Conservation (phyloP, 345 rosid genomes). For the Schrenkiella parvula region DNA sequence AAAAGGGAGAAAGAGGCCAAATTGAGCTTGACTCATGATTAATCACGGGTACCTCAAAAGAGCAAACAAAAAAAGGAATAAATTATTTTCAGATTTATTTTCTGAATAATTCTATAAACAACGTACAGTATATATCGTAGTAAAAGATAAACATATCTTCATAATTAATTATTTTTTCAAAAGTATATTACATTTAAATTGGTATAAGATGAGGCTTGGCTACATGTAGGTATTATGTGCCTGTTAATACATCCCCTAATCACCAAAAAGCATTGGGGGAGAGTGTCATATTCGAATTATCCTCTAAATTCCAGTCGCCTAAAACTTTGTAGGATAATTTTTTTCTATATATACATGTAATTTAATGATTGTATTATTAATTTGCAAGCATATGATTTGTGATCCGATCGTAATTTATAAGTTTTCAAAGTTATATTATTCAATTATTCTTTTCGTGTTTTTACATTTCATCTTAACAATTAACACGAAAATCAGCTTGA, state of each 20-base stretch:
- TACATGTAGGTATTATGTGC: neutral
- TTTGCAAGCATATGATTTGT: neutral
- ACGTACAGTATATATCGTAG: neutral
- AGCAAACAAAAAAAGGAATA: neutral
- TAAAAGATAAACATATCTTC: neutral
- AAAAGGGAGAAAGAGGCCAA: constrained; percentile 33
- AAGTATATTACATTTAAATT: neutral
- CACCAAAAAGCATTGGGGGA: neutral
- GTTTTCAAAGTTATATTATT: neutral
- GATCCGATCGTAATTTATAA: neutral
- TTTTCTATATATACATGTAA: neutral
- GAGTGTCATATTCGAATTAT: neutral
- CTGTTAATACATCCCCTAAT: neutral
- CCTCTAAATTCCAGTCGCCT: neutral
- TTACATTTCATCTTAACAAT: neutral
- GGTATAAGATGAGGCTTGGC: neutral
- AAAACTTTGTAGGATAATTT: neutral
- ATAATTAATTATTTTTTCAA: neutral
- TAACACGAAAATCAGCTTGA: neutral
- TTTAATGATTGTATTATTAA: neutral
- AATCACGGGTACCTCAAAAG: constrained; percentile 40
- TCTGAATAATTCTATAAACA: neutral
- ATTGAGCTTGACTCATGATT: constrained; percentile 36
- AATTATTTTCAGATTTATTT: neutral
- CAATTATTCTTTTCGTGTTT: neutral